Evolutionary conservation across 768 basidiomycete genomes (phyloP).

Genomic region (Suillus alpinus): DNA sequence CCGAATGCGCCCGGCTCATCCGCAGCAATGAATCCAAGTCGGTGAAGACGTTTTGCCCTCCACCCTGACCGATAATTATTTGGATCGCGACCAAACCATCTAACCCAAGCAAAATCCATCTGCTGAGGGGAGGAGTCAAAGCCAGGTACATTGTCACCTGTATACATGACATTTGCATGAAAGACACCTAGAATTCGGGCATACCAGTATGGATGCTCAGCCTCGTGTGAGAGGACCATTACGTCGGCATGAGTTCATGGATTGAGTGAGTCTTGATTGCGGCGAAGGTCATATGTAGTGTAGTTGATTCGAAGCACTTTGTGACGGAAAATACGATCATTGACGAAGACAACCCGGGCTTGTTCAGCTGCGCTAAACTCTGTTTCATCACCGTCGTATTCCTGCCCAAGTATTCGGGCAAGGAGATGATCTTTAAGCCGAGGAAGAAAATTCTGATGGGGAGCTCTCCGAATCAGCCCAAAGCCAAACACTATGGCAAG

Average conservation of each 20-base stretch:
- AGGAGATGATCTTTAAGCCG: constrained; percentile 21
- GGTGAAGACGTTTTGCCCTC: not conserved
- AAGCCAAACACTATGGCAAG: not conserved
- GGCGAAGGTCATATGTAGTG: constrained; percentile 27
- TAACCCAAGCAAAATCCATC: constrained; percentile 28
- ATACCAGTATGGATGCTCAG: constrained; percentile 38
- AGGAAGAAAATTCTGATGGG: constrained; percentile 18
- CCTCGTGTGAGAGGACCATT: constrained; percentile 9
- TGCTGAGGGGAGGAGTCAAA: not conserved
- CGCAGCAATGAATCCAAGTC: not conserved
- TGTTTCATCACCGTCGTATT: constrained; percentile 26
- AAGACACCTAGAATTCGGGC: constrained; percentile 12
- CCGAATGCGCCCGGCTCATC: not conserved
- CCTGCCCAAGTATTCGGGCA: constrained; percentile 1
- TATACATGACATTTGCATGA: constrained; percentile 9
- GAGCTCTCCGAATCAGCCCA: not conserved
- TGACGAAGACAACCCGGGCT: constrained; percentile 17
- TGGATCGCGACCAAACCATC: constrained; percentile 20
- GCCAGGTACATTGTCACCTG: not conserved
- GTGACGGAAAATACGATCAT: constrained; percentile 25
- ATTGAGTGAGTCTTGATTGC: constrained; percentile 39
- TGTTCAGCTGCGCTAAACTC: constrained; percentile 18
- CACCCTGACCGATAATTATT: constrained; percentile 8
- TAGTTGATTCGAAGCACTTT: constrained; percentile 27
- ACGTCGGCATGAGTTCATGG: constrained; percentile 17